Conservation (phyloP, 2,329 filamentous ascomycete species). For the Karstenula rhodostoma region DNA sequence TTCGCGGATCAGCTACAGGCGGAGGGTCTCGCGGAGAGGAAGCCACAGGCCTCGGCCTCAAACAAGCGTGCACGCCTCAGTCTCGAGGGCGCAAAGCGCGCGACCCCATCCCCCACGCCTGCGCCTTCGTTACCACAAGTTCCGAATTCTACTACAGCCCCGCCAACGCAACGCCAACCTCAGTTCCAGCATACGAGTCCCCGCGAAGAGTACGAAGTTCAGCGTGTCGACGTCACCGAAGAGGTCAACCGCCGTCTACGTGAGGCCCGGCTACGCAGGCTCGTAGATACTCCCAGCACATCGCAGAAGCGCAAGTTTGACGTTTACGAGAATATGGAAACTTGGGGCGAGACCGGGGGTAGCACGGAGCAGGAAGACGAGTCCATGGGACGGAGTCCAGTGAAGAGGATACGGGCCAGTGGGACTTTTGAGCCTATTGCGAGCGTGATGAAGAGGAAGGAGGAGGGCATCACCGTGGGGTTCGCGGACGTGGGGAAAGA, state of each 20-base stretch:
- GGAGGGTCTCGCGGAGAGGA: conserved; percentile 36
- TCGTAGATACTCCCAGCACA: conserved; percentile 44
- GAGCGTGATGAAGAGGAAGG: conserved; percentile 29
- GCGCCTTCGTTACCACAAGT: conserved; percentile 16
- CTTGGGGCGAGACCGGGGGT: conserved; percentile 25
- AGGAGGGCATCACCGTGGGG: conserved; percentile 12
- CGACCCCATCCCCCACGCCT: not conserved
- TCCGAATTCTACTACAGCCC: conserved; percentile 23
- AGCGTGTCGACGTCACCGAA: conserved; percentile 43
- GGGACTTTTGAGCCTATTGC: conserved; percentile 33
- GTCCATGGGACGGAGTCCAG: conserved; percentile 29
- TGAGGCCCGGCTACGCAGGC: conserved; percentile 38
- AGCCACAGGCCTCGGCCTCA: conserved; percentile 29
- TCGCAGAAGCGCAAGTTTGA: conserved; percentile 46
- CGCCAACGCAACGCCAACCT: conserved; percentile 19
- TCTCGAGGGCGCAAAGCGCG: conserved; percentile 32
- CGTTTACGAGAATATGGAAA: conserved; percentile 33
- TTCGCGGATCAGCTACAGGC: conserved; percentile 40
- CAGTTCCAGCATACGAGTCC: conserved; percentile 27
- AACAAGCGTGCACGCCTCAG: conserved; percentile 38
- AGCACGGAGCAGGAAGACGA: conserved; percentile 18
- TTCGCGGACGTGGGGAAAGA: conserved; percentile 1
- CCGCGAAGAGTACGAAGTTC: conserved; percentile 30
- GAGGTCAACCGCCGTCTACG: conserved; percentile 43
- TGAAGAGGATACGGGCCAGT: conserved; percentile 37